Conservation (phyloP, 2,329 filamentous ascomycete species). For the Trichoderma simmonsii region DNA sequence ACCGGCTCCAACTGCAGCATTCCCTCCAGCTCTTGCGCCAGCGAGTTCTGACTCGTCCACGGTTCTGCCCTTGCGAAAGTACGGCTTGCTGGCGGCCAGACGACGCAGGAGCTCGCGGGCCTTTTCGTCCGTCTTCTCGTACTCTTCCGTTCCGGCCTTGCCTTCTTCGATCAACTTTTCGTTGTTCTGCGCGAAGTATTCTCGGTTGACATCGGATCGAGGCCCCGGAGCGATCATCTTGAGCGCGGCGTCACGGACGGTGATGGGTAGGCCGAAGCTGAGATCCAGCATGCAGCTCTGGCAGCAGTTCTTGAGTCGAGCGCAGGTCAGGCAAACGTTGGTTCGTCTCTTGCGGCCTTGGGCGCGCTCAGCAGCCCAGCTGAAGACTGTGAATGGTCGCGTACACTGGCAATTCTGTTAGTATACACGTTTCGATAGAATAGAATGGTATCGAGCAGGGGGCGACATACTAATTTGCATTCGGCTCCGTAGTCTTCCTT, state of each 20-base stretch:
- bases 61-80: conserved; percentile 82
- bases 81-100: conserved; percentile 88
- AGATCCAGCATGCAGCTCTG: conserved; percentile 99
- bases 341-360: conserved; percentile 85
- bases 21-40: conserved; percentile 42
- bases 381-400: conserved; percentile 91
- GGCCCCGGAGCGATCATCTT: conserved; percentile 98
- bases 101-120: conserved; percentile 81
- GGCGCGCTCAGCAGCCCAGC: conserved; percentile 90
- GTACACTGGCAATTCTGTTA: conserved; percentile 57
- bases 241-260: conserved; percentile 89
- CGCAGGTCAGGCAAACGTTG: conserved; percentile 94
- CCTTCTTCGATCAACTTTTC: conserved; percentile 95
- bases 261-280: conserved; percentile 90
- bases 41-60: conserved; percentile 56
- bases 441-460: background rate
- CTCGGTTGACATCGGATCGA: conserved; percentile 86
- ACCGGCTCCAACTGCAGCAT: conserved; percentile 52
- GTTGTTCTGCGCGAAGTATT: conserved; percentile 97
- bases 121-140: conserved; percentile 97
- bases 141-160: conserved; percentile 78
- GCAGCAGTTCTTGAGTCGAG: conserved; percentile 96
- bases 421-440: background rate
- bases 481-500: conserved; percentile 94
- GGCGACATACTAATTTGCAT: conserved; percentile 59